Base-by-base conservation (phyloP, 2,329 filamentous ascomycete species). In the Myrmaecium sp. region DNA sequence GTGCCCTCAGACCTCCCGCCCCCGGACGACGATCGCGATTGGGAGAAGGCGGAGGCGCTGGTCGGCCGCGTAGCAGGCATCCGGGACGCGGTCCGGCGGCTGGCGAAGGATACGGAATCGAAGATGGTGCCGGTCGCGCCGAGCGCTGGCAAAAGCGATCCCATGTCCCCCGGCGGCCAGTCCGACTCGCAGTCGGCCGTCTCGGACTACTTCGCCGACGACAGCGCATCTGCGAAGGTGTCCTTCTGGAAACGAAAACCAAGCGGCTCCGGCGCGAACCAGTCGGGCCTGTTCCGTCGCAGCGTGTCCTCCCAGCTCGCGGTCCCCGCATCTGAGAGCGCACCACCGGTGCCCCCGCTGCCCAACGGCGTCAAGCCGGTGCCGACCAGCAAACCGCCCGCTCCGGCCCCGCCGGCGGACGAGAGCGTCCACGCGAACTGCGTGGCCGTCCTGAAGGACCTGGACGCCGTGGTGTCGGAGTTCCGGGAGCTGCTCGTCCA, bases 191-290 rank as follows among this genome's bases (percentile, higher is more conserved):
- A 55, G 25, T 27, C 36, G 13, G 11, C 17, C 9, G 66, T 66
- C 10, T 47, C 49, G 3, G 59, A 68, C 30, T 74, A 73, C 39
- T 71, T 69, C 27, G 31, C 49, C 38, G 29, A 34, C 5, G 44
- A 48, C 12, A 41, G 36, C 14, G 33, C 30, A 2, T 35, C 42
- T 6, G 72, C 82, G 28, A 81, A 64, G 46, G 67, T 71, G 32
- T 62, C 81, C 0, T 95, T 98, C 44, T 98, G 89, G 89, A 92
- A 83, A 50, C 72, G 86, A 25, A 94, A 92, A 52, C 61, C 74
- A 1, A 84, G 73, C 40, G 55, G 48, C 21, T 56, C 54, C 13
- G 52, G 46, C 15, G 42, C 41, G 25, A 56, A 46, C 36, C 52
- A 52, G 12, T 47, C 54, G 35, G 58, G 43, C 29, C 38, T 56